Percentiles rank a stretch among this genome's conserved stretches.
phyloP scores from a whole-genome alignment of 2,329 filamentous ascomycete species.

The Beauveria varroae region DNA sequence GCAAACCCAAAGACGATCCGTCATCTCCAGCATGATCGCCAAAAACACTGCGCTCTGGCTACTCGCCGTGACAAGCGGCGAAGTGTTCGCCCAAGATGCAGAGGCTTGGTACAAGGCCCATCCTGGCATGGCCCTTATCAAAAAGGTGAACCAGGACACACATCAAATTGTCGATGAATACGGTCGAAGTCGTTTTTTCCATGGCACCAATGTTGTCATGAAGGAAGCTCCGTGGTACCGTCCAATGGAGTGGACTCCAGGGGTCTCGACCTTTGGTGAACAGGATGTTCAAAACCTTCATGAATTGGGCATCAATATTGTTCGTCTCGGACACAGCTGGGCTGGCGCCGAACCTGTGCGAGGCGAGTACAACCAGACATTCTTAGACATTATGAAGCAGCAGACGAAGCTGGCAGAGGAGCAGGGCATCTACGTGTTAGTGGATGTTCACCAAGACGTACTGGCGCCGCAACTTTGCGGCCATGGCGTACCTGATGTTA shows the following conservation, averaged over 20 bases:
- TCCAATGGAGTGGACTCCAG: constrained; percentile 13
- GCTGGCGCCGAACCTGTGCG: constrained; percentile 15
- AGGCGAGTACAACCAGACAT: constrained; percentile 15
- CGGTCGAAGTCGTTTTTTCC: constrained; percentile 16
- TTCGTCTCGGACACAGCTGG: constrained; percentile 15
- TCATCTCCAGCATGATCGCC: background rate
- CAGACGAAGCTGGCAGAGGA: constrained; percentile 16
- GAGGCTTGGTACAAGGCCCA: constrained; percentile 15
- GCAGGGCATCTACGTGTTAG: constrained; percentile 15
- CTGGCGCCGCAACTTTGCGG: constrained; percentile 14
- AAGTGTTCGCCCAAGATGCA: constrained; percentile 5
- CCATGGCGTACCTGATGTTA: constrained; percentile 15
- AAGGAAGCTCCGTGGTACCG: constrained; percentile 16
- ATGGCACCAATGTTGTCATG: constrained; percentile 17
- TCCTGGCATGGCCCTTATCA: constrained; percentile 14
- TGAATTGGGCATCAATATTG: constrained; percentile 15
- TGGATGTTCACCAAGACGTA: constrained; percentile 16
- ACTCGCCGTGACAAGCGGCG: background rate
- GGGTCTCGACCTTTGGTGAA: constrained; percentile 15
- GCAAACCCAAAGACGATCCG: background rate
- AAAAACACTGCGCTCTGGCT: background rate
- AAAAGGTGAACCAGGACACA: constrained; percentile 13
- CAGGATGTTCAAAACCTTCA: constrained; percentile 14
- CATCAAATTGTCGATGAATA: constrained; percentile 16
- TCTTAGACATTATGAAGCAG: constrained; percentile 15